Percentiles rank a stretch among this genome's conserved stretches.
phyloP scores from a whole-genome alignment of 1,284 basidiomycete species.

The Ceratobasidium sp. region DNA sequence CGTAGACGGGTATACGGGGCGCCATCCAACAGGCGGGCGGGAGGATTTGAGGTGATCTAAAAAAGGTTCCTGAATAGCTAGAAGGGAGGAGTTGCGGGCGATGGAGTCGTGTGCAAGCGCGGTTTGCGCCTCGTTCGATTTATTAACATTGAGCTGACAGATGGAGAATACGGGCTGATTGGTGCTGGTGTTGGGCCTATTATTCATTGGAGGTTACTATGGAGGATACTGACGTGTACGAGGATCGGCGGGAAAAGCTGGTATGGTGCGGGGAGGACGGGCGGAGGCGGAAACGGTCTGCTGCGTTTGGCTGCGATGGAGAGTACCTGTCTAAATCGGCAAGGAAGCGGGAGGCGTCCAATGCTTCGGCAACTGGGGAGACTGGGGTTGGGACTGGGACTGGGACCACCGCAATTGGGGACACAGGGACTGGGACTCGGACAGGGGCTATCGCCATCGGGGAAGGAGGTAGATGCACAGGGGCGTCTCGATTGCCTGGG shows the following conservation, averaged over 20 bases:
- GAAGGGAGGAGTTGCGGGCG: not conserved
- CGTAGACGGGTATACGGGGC: not conserved
- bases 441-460: no score
- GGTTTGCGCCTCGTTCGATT: not conserved
- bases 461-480: no score
- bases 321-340: no score
- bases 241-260: not conserved
- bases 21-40: not conserved
- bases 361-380: no score
- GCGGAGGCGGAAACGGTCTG: no score
- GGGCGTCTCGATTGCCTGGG: no score
- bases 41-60: not conserved
- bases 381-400: no score
- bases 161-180: not conserved
- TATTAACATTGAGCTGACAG: conserved; percentile 19
- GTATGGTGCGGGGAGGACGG: no score
- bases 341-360: no score
- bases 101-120: not conserved
- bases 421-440: no score
- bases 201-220: not conserved
- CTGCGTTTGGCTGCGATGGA: no score
- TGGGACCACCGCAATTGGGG: no score
- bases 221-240: not conserved
- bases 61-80: conserved; percentile 13
- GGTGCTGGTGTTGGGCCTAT: not conserved